Conservation (phyloP, 1,284 basidiomycete genomes). For the Apiotrichum mycotoxinovorans region DNA sequence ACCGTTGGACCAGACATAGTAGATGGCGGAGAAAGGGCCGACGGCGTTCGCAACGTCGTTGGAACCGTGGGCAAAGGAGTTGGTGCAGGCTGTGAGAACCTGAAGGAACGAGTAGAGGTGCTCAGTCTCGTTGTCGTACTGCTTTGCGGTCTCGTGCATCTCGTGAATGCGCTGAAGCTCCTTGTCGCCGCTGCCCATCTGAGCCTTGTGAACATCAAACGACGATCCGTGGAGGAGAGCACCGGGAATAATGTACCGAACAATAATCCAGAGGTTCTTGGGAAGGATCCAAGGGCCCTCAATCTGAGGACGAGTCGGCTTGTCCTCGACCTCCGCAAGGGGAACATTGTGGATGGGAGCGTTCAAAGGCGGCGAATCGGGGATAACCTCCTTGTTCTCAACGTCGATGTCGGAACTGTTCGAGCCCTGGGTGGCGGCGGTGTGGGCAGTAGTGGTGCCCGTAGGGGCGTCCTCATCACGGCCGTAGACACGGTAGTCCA, state of each 20-base stretch:
- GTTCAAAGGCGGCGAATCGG: not conserved
- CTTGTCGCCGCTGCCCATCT: conserved; percentile 38
- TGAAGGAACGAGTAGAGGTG: conserved; percentile 55
- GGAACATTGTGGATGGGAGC: conserved; percentile 12
- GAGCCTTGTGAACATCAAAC: conserved; percentile 47
- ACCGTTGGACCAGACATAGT: conserved; percentile 49
- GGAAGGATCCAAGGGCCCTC: conserved; percentile 43
- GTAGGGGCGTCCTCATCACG: conserved; percentile 20
- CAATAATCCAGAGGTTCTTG: conserved; percentile 50
- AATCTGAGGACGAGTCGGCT: conserved; percentile 18
- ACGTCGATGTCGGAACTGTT: conserved; percentile 10
- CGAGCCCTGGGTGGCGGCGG: not conserved
- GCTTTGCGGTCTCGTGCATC: conserved; percentile 49
- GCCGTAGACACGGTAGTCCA: conserved; percentile 49
- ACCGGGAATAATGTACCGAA: conserved; percentile 43
- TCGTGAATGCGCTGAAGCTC: conserved; percentile 42
- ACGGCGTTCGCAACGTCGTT: conserved; percentile 50
- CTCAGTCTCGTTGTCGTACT: conserved; percentile 54
- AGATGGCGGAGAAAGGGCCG: conserved; percentile 48
- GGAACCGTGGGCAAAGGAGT: conserved; percentile 54
- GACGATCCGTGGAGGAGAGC: conserved; percentile 36
- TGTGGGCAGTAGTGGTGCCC: not conserved
- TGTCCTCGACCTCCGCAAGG: conserved; percentile 34
- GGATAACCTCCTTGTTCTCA: conserved; percentile 5
- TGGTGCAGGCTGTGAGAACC: conserved; percentile 55